A percentile compares a stretch with the other conserved stretches of the same genome.
These are phyloP conservation scores for Mallotus repandus DNA, from an alignment of 441 rosid genomes.

Conservation along the genomic window DNA sequence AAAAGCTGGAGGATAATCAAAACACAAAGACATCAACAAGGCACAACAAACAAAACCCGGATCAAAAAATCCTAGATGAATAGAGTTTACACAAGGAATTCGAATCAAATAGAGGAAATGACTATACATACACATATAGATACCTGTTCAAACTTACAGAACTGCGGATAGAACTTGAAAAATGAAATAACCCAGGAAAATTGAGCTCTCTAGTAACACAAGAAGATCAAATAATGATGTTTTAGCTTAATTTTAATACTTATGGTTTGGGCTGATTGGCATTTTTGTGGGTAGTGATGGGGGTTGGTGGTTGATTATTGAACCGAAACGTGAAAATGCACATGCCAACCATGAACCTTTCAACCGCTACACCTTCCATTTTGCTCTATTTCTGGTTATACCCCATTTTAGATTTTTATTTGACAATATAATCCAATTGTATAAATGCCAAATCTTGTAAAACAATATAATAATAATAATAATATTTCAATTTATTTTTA, in stretches of 20 bases:
- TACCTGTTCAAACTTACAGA: background rate
- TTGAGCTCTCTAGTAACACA: background rate
- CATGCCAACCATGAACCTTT: background rate
- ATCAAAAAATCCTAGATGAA: background rate
- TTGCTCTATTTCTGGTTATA: background rate
- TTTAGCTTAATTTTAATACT: background rate
- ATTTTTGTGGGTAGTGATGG: background rate
- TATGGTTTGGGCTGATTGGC: background rate
- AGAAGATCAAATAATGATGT: background rate
- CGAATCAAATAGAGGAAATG: background rate
- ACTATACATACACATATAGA: no score
- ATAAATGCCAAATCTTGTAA: no score
- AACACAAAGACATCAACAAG: no score
- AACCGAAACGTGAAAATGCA: no score
- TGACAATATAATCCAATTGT: background rate
- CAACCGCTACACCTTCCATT: background rate
- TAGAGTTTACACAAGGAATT: background rate
- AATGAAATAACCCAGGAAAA: slow-evolving; percentile 7
- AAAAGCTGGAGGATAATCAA: no score
- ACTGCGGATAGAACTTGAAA: background rate
- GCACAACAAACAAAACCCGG: no score
- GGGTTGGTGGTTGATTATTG: background rate
- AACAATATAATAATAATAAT: no score
- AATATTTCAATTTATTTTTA: no score
- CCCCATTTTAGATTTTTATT: background rate